Base-by-base conservation (phyloP, 192 early-diverging fungal species). In the Pilaira anomala region DNA sequence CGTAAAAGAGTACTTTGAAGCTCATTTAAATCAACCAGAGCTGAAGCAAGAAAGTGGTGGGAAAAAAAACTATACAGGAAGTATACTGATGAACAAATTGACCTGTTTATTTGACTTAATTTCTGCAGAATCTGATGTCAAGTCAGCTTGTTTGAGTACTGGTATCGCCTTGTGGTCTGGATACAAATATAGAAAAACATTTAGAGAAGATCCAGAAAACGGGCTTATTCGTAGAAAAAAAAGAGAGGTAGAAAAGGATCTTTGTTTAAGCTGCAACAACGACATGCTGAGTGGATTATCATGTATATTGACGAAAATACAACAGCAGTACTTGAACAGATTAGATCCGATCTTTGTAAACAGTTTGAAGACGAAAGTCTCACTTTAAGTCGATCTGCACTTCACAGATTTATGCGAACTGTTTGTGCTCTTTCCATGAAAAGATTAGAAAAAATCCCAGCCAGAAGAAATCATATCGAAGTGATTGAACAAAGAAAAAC, bases 401-500 rank as follows among this genome's bases (percentile, higher is more conserved):
- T 63, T 11, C 49, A 64, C 39, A 16, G 36, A 2, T 64, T 64
- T 18, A 18, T 64, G 22, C 42, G 11, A 18, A 54, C 19, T 12
- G 22, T 42, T 22, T 64, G 39, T 42, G 18, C 18, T 14, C 13
- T 64, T 6, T 44, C 25, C 9, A 30, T 53, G 6, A 64, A 64
- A 29, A 64, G 24, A 28, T 30, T 39, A 18, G 12, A 14, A 16
- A 51, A 30, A 48, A 12, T 54, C 22, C 46, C 61, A 21, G 33
- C 28, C 39, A n/a, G 50, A 12, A 12, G 36, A 50, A n/a, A 46
- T 46, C 18, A 1, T 18, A 36, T 36, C 11, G 44, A 46, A 19
- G 13, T 46, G 16, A 46, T 25, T 18, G 26, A 30, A 54, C 7
- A n/a, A 21, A 54, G 53, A 39, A 52, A 40, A 7, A n/a, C 45